These are phyloP conservation scores for Pseudopithomyces chartarum DNA, from an alignment of 2,329 filamentous ascomycete species.

Conservation along the genomic window DNA sequence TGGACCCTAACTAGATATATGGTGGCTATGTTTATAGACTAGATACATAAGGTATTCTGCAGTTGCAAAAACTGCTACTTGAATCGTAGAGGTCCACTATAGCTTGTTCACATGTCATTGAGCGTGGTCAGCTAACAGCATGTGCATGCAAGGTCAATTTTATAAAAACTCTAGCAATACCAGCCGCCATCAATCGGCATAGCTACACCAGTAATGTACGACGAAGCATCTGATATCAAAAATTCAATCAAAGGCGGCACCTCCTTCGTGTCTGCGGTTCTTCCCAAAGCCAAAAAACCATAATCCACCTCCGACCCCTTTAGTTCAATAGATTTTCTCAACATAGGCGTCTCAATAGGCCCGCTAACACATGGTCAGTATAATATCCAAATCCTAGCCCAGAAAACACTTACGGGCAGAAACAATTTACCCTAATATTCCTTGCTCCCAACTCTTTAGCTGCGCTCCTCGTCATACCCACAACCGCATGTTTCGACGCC, in stretches of 20 bases:
- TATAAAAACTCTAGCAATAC: constrained; percentile 29
- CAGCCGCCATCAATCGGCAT: constrained; percentile 56
- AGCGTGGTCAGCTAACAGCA: no score
- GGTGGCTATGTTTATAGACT: no score
- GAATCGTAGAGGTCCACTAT: no score
- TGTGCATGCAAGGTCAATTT: no score
- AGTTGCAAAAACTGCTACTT: no score
- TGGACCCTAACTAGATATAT: no score
- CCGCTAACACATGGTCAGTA: constrained; percentile 16
- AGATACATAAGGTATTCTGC: no score
- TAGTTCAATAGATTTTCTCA: constrained; percentile 24
- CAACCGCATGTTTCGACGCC: constrained; percentile 48
- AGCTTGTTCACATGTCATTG: no score
- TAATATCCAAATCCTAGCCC: not conserved
- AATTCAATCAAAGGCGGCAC: constrained; percentile 55
- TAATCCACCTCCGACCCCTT: constrained; percentile 23
- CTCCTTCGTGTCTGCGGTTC: constrained; percentile 38
- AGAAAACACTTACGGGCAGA: constrained; percentile 38
- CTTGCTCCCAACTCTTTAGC: constrained; percentile 48
- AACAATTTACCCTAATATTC: constrained; percentile 41
- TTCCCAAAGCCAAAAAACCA: constrained; percentile 28
- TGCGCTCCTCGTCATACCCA: constrained; percentile 46
- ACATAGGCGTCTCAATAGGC: constrained; percentile 44
- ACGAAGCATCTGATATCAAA: constrained; percentile 52
- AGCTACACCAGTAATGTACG: constrained; percentile 54